phyloP scores from a whole-genome alignment of 176 grass and related monocot species.

The Poa pratensis region DNA sequence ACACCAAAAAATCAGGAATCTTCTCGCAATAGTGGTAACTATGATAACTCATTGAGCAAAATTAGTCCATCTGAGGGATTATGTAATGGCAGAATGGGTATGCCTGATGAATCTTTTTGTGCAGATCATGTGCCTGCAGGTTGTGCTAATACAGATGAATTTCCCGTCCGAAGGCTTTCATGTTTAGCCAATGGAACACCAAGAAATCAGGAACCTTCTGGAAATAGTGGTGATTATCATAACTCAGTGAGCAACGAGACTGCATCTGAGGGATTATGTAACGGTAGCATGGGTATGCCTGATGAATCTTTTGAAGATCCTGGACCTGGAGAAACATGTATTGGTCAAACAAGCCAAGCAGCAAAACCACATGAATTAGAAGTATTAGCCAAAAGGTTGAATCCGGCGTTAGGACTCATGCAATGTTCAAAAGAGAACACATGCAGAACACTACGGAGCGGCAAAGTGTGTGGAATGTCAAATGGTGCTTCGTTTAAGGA shows the following conservation, averaged over 20 bases:
- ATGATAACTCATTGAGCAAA: neutral
- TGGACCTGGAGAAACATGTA: constrained; percentile 39
- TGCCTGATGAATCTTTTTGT: constrained; percentile 13
- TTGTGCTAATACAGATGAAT: neutral
- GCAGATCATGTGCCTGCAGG: constrained; percentile 20
- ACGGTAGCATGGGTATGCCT: neutral
- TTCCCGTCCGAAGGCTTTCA: neutral
- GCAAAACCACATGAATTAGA: constrained; percentile 20
- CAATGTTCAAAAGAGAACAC: constrained; percentile 3
- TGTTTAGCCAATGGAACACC: neutral
- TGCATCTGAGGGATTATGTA: constrained; percentile 21
- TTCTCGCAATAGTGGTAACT: neutral
- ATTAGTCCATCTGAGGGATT: constrained; percentile 12
- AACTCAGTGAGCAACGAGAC: neutral
- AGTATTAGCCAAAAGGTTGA: constrained; percentile 9
- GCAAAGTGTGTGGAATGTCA: constrained; percentile 32
- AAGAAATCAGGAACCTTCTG: neutral
- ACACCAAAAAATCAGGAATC: constrained; percentile 5
- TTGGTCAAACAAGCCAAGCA: constrained; percentile 2
- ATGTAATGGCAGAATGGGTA: neutral
- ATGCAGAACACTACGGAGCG: constrained; percentile 40
- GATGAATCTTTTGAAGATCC: constrained; percentile 13
- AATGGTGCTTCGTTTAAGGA: constrained; percentile 1
- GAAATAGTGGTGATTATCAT: constrained; percentile 12
- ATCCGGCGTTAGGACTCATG: neutral